Evolutionary conservation across 139 green algal genomes (phyloP), one percentile per base, ranked within the genome.

Genomic region (Tetraselmis chui): DNA sequence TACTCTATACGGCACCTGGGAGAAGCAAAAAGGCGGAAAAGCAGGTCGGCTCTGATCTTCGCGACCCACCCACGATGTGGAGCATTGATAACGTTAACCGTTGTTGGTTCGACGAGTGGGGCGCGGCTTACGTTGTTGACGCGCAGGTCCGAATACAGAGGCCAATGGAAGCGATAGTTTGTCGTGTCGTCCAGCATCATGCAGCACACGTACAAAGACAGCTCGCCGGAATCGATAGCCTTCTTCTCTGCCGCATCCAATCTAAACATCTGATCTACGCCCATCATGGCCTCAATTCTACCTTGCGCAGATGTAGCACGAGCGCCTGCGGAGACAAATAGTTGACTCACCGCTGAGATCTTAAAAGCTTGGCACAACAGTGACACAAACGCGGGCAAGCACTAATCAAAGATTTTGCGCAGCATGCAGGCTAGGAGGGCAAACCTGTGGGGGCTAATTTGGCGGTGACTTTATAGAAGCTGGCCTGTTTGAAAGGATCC

Each of bases 151-250:
- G 87, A 67, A 23, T 85, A 28, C 1, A 82, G 79, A 0, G 94
- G 94, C 94, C 94, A 97, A 82, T 95, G 92, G 32, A 90, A 89
- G 77, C 94, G 87, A 78, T 89, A 89, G 11, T 84, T 79, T 59
- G 95, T 88, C 30, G 80, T 18, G 82, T 97, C 94, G 77, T 86
- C 83, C 58, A 94, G 82, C 82, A 88, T 83, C 24, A 93, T 32
- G 81, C 86, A 90, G 58, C 83, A 27, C 27, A 87, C 84, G 85
- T 92, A 86, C 45, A 30, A 59, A 32, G 81, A 67, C 29, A 81
- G 45, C 11, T 18, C 18, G 5, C 18, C 45, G 11, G 45, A 5
- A 5, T 67, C 11, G 45, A 67, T 67, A 18, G 45, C 45, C 11
- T 18, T 5, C 45, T 67, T 67, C 45, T 67, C 45, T 18, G 45